Conservation (phyloP, 441 rosid species). For the Eruca vesicaria region DNA sequence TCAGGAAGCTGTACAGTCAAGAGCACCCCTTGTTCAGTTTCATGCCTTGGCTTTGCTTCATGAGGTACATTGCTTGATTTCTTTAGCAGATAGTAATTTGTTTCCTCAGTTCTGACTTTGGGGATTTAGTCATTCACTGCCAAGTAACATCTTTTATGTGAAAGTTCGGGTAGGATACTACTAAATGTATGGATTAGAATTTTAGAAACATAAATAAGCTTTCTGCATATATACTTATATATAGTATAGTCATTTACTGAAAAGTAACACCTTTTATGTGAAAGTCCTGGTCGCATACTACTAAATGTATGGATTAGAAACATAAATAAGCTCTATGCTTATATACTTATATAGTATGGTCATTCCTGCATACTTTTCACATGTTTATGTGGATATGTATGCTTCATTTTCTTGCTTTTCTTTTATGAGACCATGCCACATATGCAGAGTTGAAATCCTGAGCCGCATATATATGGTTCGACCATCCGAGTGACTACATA, state of each 20-base stretch:
- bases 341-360: background rate
- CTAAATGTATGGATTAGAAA: constrained; percentile 1
- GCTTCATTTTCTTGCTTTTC: constrained; percentile 1
- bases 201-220: constrained; percentile 9
- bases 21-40: constrained; percentile 96
- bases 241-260: background rate
- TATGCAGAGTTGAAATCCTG: background rate
- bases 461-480: background rate
- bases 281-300: background rate
- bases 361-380: background rate
- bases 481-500: background rate
- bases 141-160: background rate
- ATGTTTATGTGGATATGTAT: background rate
- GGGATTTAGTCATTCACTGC: background rate
- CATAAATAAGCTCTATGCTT: background rate
- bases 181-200: background rate
- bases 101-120: background rate
- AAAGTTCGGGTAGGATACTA: background rate
- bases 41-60: constrained; percentile 93
- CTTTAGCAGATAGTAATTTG: background rate
- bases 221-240: background rate
- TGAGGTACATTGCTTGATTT: constrained; percentile 50
- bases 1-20: constrained; percentile 97
- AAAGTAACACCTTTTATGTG: background rate
- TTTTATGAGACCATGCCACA: constrained; percentile 4